These are phyloP conservation scores for Fusarium anguioides DNA, from an alignment of 2,329 filamentous ascomycete genomes.

Conservation along the genomic window DNA sequence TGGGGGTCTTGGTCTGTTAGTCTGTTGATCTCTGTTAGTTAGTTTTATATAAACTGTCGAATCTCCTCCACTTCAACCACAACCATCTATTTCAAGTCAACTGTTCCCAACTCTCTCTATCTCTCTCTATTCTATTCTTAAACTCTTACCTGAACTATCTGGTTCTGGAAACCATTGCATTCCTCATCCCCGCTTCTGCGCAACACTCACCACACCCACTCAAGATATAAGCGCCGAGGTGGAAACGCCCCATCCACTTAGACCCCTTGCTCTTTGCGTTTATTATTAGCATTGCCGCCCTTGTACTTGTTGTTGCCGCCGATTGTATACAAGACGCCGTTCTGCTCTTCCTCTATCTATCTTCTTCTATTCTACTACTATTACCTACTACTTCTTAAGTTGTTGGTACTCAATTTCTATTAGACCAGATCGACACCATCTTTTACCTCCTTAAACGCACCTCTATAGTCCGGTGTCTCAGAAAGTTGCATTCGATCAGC, in stretches of 20 bases:
- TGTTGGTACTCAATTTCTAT: conserved; percentile 24
- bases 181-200: conserved; percentile 22
- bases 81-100: not conserved
- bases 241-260: conserved; percentile 39
- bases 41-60: conserved; percentile 30
- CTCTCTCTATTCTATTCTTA: conserved; percentile 11
- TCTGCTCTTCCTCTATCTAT: conserved; percentile 17
- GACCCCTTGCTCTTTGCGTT: conserved; percentile 37
- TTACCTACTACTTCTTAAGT: conserved; percentile 11
- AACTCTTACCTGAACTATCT: not conserved
- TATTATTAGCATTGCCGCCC: conserved; percentile 47
- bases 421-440: conserved; percentile 36
- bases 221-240: conserved; percentile 45
- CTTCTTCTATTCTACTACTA: conserved; percentile 14
- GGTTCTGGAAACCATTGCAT: conserved; percentile 13
- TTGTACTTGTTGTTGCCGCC: conserved; percentile 35
- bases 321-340: conserved; percentile 27
- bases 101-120: not conserved
- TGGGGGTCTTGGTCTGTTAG: not conserved
- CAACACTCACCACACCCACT: conserved; percentile 36
- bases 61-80: not conserved
- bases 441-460: conserved; percentile 21
- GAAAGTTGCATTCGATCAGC: conserved; percentile 17
- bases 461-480: conserved; percentile 18
- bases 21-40: not conserved